Conservation (phyloP, 129 eudicot genomes). For the Rutidosis leptorrhynchoides region DNA sequence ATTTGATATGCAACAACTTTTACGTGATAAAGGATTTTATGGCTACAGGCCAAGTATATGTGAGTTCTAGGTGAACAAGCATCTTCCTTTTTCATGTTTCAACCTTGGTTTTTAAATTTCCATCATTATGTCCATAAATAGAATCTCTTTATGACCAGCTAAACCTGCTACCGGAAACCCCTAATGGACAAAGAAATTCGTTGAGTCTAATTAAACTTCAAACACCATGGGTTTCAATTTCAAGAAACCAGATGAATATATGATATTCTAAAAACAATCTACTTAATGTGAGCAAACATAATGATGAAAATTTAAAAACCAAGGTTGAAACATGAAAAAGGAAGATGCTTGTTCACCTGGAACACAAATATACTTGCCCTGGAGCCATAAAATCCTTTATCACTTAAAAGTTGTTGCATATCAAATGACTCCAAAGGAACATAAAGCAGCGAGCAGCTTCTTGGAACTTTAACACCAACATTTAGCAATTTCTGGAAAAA, state of each 20-base stretch:
- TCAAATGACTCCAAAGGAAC: conserved; percentile 69
- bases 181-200: conserved; percentile 22
- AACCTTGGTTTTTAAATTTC: no score
- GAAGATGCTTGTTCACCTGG: no score
- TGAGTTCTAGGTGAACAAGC: no score
- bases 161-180: conserved; percentile 65
- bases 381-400: no score
- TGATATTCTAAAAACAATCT: not conserved
- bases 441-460: conserved; percentile 66
- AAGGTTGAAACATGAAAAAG: not conserved
- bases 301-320: not conserved
- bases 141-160: conserved; percentile 48
- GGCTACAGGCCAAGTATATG: no score
- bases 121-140: conserved; percentile 43
- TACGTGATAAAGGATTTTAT: no score
- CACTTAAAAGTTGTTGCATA: no score
- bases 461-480: conserved; percentile 69
- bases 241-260: not conserved
- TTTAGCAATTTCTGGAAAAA: conserved; percentile 53
- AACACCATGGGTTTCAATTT: not conserved
- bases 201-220: not conserved
- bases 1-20: no score
- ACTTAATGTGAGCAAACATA: not conserved
- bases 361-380: no score
- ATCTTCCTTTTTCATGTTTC: no score